Evolutionary conservation across 139 green algal species (phyloP), one percentile per base, ranked within the genome.

Genomic region (Zygnema cylindricum): DNA sequence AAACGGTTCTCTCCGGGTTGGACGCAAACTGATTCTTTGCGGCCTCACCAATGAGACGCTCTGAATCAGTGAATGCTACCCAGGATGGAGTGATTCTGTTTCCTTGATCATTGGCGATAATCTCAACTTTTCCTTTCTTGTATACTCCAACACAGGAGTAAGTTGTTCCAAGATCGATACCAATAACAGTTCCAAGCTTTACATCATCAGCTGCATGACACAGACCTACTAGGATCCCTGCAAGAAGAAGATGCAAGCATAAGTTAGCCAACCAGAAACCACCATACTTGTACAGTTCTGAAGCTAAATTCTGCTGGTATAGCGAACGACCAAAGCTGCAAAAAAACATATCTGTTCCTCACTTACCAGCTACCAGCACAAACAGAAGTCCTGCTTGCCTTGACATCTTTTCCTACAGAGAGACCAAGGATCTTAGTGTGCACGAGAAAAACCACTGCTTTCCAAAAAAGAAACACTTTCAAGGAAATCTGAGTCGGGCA

Each of bases 71-170:
- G 94, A 99, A 99, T 0, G 98, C 98, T 3, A 99, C 97, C 86
- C 98, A 99, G 0, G 97, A 99, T 16, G 98, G 98, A 1, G 97
- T 99, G 91, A 99, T 99, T 32, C 98, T 93, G 95, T 99, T 99
- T 79, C 98, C 97, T 91, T 98, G 96, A 81, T 99, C 97, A 92
- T 99, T 99, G 75, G 97, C 97, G 81, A 99, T 98, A 90, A 99
- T 99, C 92, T 99, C 97, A 55, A 99, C 97, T 0, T 94, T 92
- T 0, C 97, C 96, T 88, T 98, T 98, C 92, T 99, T 98, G 94
- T 98, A 99, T 0, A 99, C 98, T 32, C 98, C 98, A 69, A 99
- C 98, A 89, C 98, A 99, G 0, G 95, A 98, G 93, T 99, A 98
- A 22, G 96, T 98, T 1, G 97, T 99, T 35, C 97, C 97, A n/a